Evolutionary conservation across 2,329 filamentous ascomycete species (phyloP), one percentile per base, ranked within the genome.

Genomic region (Dactylonectria estremocensis): DNA sequence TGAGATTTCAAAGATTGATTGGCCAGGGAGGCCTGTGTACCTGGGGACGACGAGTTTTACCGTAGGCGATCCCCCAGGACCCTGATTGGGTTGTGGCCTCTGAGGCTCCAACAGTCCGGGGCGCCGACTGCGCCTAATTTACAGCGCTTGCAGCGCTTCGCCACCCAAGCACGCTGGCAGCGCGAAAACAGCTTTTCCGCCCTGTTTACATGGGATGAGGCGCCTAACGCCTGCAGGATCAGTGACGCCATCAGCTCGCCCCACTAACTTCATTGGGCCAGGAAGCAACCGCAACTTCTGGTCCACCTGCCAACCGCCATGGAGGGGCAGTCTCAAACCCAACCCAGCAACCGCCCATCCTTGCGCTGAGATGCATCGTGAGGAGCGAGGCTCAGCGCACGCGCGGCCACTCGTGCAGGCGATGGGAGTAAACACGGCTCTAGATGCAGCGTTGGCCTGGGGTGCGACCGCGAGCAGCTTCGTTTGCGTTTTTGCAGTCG

Each of bases 301-400:
- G 71, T 74, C 61, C 64, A 70, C 71, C 73, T 66, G 71, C 71
- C 73, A 75, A 75, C 72, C 57, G 53, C 57, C 43, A 43, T 45
- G 53, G 64, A 67, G 70, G 69, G 64, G 67, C 64, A 54, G 20
- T 28, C 24, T 28, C 24, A 28, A 28, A 28, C 46, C n/a, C 50
- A 62, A 65, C 61, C 60, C 40, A 59, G 64, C 55, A 67, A 69
- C 67, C 48, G 40, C 57, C 22, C 9, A 46, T 20, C 14, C 16
- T 48, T 24, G n/a, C 40, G 40, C 40, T 43, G 14, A 18, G 40
- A 43, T 8, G 4, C n/a, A 4, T 28, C 24, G 7, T 28, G 24
- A 28, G 18, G 60, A 43, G 31, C 13, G 43, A 59, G 57, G 53
- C 59, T 62, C 62, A 70, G 63, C 37, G 16, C 60, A 48, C 58